These are phyloP conservation scores for Rhynchosporium graminicola DNA, from an alignment of 2,329 filamentous ascomycete species.

Conservation along the genomic window DNA sequence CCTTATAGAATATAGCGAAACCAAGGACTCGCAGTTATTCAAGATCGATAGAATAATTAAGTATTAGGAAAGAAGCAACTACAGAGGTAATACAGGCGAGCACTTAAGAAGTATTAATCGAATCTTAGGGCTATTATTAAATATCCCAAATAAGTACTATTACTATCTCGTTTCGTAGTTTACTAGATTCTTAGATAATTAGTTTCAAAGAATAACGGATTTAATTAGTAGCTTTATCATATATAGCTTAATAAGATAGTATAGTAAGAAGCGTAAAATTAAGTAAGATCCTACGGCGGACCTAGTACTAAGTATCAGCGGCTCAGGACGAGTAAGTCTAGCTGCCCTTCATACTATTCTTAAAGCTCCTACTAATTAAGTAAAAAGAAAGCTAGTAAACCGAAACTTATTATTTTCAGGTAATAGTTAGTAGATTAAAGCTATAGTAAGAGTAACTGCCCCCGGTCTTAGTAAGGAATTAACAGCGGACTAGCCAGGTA, in stretches of 20 bases:
- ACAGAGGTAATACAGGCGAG: constrained; percentile 52
- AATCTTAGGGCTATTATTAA: constrained; percentile 76
- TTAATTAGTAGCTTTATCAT: constrained; percentile 77
- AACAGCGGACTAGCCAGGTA: no score
- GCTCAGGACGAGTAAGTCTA: constrained; percentile 58
- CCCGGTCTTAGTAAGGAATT: no score
- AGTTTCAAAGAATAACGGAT: constrained; percentile 75
- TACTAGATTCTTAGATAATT: constrained; percentile 64
- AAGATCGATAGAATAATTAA: constrained; percentile 32
- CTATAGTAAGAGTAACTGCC: no score
- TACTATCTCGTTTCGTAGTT: constrained; percentile 79
- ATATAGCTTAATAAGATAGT: constrained; percentile 73
- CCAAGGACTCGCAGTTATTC: constrained; percentile 22
- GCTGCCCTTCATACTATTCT: constrained; percentile 79
- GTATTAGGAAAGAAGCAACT: not conserved
- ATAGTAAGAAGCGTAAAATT: constrained; percentile 63
- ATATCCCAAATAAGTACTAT: constrained; percentile 74
- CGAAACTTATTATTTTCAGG: no score
- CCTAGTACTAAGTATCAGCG: constrained; percentile 72
- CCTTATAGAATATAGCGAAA: constrained; percentile 36
- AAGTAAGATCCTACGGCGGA: constrained; percentile 63
- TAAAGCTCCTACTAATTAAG: constrained; percentile 40
- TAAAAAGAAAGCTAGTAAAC: no score
- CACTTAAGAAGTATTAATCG: constrained; percentile 86
- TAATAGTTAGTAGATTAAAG: no score